Evolutionary conservation across 164 flowering plant species (phyloP).

Genomic region (Tetracentron sinense): DNA sequence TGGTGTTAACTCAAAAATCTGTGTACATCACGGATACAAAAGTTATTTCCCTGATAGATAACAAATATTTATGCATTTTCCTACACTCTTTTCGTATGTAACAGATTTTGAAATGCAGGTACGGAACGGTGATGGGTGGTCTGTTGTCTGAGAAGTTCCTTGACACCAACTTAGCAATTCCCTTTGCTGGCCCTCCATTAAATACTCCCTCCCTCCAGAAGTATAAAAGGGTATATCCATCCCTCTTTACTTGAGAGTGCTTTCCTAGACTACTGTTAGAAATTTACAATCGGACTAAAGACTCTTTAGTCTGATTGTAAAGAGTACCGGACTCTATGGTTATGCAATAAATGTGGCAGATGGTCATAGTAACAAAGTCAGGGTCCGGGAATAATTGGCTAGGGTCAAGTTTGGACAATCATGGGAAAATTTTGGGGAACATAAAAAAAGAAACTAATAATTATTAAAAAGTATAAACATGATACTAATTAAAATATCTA

Average conservation of each 20-base stretch:
- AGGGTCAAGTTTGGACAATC: too few species aligned
- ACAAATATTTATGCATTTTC: not conserved
- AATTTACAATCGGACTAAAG: not conserved
- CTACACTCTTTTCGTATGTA: conserved; percentile 1
- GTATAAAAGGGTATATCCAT: conserved; percentile 73
- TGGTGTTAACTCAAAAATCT: not conserved
- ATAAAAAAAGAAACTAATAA: too few species aligned
- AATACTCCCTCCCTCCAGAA: conserved; percentile 97
- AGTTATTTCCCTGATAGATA: not conserved
- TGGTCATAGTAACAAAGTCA: too few species aligned
- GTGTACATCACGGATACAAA: not conserved
- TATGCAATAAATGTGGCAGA: conserved; percentile 37
- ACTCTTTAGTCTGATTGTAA: not conserved
- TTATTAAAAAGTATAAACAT: too few species aligned
- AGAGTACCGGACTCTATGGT: too few species aligned
- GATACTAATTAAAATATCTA: too few species aligned
- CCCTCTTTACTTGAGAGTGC: not conserved
- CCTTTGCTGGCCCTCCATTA: conserved; percentile 87
- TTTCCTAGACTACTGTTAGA: not conserved
- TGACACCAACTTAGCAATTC: conserved; percentile 78
- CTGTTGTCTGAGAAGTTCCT: conserved; percentile 90
- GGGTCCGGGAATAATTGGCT: too few species aligned
- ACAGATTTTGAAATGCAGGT: conserved; percentile 46
- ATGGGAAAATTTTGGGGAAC: too few species aligned
- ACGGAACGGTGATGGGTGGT: conserved; percentile 98